Evolutionary conservation across 495 filamentous ascomycete genomes (phyloP).

Genomic region (Choiromyces venosus): DNA sequence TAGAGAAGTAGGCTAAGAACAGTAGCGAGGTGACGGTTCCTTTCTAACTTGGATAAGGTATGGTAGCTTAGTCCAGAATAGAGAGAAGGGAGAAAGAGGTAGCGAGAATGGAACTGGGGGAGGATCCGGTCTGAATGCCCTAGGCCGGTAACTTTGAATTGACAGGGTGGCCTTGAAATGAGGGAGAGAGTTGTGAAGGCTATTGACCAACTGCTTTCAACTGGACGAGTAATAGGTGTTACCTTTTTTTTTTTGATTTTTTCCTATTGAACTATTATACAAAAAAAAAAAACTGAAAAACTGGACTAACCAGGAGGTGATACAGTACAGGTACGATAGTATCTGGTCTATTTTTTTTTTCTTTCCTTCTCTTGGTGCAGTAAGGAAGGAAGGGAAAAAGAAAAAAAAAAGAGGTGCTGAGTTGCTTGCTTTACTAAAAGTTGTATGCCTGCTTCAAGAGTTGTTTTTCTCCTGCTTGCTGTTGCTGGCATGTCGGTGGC

Average conservation of each 20-base stretch:
- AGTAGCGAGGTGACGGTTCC: neutral
- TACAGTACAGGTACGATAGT: no score
- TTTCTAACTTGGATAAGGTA: neutral
- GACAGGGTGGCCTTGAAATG: neutral
- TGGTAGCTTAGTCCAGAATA: neutral
- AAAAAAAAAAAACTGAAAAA: neutral
- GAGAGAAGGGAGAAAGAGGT: neutral
- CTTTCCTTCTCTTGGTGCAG: neutral
- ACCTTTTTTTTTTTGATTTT: neutral
- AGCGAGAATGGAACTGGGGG: neutral
- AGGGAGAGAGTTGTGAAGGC: neutral
- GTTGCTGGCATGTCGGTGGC: neutral
- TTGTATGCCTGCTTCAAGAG: slow-evolving; percentile 6
- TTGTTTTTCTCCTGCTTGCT: slow-evolving; percentile 3
- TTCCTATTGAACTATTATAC: neutral
- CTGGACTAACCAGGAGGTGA: neutral
- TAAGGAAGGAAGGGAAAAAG: neutral
- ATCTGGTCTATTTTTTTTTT: neutral
- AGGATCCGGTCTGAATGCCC: slow-evolving; percentile 1
- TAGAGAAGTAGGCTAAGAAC: neutral
- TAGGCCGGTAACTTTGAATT: neutral
- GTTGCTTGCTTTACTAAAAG: slow-evolving; percentile 6
- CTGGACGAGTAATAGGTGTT: neutral
- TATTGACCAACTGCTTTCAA: neutral
- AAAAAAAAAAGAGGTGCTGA: neutral